Evolutionary conservation across 2,329 filamentous ascomycete genomes (phyloP).

Genomic region (Bisporella sp.): DNA sequence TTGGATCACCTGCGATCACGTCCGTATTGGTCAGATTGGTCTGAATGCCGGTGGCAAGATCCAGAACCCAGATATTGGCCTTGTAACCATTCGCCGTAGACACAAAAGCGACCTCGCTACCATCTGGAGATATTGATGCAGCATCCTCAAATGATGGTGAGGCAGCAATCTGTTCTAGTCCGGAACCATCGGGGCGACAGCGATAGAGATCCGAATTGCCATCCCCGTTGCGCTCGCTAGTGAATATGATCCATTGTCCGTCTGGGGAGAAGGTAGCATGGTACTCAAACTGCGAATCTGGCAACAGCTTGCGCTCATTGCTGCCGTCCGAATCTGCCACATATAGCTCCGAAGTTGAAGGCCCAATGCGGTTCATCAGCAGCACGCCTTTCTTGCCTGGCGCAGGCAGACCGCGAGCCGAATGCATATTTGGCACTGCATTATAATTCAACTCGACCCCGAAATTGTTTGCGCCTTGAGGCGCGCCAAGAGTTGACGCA

Average conservation of each 20-base stretch:
- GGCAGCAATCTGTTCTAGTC: conserved; percentile 27
- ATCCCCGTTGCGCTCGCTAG: conserved; percentile 32
- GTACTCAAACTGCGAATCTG: conserved; percentile 30
- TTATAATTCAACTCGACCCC: too few relatives aligned
- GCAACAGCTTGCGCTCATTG: conserved; percentile 29
- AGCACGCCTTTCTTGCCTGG: background rate
- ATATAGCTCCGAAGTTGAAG: conserved; percentile 20
- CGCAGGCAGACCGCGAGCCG: too few relatives aligned
- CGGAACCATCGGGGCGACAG: conserved; percentile 29
- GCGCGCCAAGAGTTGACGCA: too few relatives aligned
- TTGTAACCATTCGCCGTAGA: conserved; percentile 31
- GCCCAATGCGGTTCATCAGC: conserved; percentile 32
- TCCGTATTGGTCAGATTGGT: conserved; percentile 32
- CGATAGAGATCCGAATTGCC: conserved; percentile 36
- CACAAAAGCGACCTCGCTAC: conserved; percentile 32
- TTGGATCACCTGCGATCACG: conserved; percentile 14
- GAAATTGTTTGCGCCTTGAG: too few relatives aligned
- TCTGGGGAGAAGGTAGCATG: conserved; percentile 33
- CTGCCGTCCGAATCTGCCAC: conserved; percentile 34
- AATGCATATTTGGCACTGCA: too few relatives aligned
- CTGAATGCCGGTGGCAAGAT: conserved; percentile 27
- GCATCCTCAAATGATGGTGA: conserved; percentile 32
- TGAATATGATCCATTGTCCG: conserved; percentile 34
- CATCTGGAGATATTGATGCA: conserved; percentile 31
- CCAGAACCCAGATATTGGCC: conserved; percentile 34